A percentile compares a stretch with the other conserved stretches of the same genome.
Conservation (phyloP, 2,329 filamentous ascomycete genomes). For the Lecanicillium sp. region DNA sequence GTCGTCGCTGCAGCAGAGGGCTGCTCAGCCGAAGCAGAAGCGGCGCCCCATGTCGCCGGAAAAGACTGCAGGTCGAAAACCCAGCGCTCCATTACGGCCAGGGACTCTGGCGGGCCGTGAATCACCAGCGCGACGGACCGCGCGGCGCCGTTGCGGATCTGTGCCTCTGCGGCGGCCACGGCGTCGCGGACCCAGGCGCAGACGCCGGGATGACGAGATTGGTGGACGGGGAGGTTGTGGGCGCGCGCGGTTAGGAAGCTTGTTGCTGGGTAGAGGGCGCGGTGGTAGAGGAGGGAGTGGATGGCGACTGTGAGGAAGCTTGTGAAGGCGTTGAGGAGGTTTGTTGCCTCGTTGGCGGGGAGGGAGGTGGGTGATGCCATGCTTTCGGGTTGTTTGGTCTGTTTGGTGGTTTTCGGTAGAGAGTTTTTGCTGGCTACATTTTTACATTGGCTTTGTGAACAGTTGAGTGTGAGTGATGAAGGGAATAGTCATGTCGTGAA, state of each 20-base stretch:
- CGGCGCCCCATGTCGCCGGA: slow-evolving; percentile 33
- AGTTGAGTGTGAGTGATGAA: no score
- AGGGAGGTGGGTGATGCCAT: slow-evolving; percentile 16
- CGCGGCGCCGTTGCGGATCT: slow-evolving; percentile 53
- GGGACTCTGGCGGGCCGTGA: slow-evolving; percentile 26
- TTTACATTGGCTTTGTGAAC: no score
- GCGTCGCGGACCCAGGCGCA: slow-evolving; percentile 82
- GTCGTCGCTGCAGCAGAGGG: neutral
- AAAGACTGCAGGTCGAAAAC: slow-evolving; percentile 49
- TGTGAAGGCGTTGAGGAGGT: slow-evolving; percentile 61
- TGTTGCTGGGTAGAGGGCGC: slow-evolving; percentile 64
- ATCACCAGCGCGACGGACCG: slow-evolving; percentile 40
- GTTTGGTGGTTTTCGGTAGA: no score
- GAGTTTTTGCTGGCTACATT: no score
- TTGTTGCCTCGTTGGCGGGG: slow-evolving; percentile 34
- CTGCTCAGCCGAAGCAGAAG: no score
- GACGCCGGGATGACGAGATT: slow-evolving; percentile 77
- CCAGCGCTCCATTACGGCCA: slow-evolving; percentile 50
- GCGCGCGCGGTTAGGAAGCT: slow-evolving; percentile 75
- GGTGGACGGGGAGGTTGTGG: slow-evolving; percentile 76
- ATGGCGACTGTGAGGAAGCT: slow-evolving; percentile 75
- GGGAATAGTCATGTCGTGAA: no score
- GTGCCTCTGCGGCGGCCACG: slow-evolving; percentile 59
- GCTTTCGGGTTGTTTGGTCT: no score
- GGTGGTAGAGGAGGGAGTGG: slow-evolving; percentile 80